Percentiles rank a stretch among this genome's conserved stretches.
These are phyloP conservation scores for Acer campestre DNA, from an alignment of 345 rosid species.

Conservation along the genomic window DNA sequence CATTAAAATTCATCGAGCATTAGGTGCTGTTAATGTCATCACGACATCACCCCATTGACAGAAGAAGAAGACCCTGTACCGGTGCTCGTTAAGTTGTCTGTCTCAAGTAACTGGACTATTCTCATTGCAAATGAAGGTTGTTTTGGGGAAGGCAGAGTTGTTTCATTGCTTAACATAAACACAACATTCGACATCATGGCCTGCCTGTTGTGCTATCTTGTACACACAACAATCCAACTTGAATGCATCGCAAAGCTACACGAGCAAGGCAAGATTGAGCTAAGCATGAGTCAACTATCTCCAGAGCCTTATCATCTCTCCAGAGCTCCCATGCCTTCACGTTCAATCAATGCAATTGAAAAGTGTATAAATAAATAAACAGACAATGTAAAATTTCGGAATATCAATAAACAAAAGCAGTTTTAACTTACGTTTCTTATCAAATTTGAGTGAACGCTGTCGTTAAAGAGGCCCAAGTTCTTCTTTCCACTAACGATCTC, in stretches of 20 bases:
- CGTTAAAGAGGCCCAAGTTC: neutral
- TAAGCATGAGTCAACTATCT: slow-evolving; percentile 11
- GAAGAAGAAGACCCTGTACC: too few relatives aligned
- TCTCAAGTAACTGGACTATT: too few relatives aligned
- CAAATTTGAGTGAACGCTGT: neutral
- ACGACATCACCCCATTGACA: too few relatives aligned
- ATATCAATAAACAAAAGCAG: too few relatives aligned
- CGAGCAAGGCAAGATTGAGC: neutral
- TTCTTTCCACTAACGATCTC: slow-evolving; percentile 2
- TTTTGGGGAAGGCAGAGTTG: slow-evolving; percentile 15
- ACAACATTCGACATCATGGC: slow-evolving; percentile 22
- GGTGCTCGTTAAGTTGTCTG: too few relatives aligned
- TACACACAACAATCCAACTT: slow-evolving; percentile 24
- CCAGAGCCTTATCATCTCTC: neutral
- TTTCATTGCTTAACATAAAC: slow-evolving; percentile 22
- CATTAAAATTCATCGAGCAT: too few relatives aligned
- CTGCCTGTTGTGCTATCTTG: slow-evolving; percentile 11
- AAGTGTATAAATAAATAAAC: too few relatives aligned
- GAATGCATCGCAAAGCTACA: slow-evolving; percentile 14
- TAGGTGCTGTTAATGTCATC: too few relatives aligned
- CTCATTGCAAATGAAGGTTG: slow-evolving; percentile 2
- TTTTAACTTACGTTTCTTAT: neutral
- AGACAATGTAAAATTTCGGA: too few relatives aligned
- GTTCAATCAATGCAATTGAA: too few relatives aligned
- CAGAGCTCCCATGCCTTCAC: slow-evolving; percentile 19